A percentile compares a stretch with the other conserved stretches of the same genome.
These are phyloP conservation scores for Basipetospora chlamydospora DNA, from an alignment of 2,329 filamentous ascomycete genomes.

Conservation along the genomic window DNA sequence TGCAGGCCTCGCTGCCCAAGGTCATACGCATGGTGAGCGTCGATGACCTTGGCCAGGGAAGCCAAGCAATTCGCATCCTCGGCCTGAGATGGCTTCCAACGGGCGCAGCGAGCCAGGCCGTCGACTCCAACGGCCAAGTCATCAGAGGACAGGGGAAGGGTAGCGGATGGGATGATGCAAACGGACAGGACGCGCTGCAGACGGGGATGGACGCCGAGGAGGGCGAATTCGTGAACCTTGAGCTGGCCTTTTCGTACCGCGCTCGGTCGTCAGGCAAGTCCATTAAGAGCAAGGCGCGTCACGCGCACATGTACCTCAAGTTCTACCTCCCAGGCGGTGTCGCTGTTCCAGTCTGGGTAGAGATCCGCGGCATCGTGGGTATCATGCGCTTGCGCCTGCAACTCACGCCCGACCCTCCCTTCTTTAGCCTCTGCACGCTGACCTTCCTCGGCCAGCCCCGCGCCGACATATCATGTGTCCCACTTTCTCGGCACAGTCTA, in stretches of 20 bases:
- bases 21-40: slow-evolving; percentile 91
- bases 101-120: neutral
- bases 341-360: slow-evolving; percentile 38
- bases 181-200: slow-evolving; percentile 13
- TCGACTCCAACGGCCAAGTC: slow-evolving; percentile 54
- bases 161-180: neutral
- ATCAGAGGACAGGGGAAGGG: too few relatives aligned
- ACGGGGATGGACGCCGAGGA: slow-evolving; percentile 63
- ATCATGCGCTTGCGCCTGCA: slow-evolving; percentile 73
- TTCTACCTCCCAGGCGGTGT: slow-evolving; percentile 4
- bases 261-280: neutral
- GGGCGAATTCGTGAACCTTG: slow-evolving; percentile 61
- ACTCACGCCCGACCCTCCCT: slow-evolving; percentile 80
- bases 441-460: slow-evolving; percentile 91
- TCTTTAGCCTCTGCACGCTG: slow-evolving; percentile 81
- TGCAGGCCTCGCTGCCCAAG: slow-evolving; percentile 86
- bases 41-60: slow-evolving; percentile 87
- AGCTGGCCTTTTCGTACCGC: slow-evolving; percentile 66
- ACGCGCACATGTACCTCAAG: slow-evolving; percentile 6
- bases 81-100: slow-evolving; percentile 63
- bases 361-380: slow-evolving; percentile 79
- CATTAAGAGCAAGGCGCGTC: slow-evolving; percentile 8
- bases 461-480: slow-evolving; percentile 76
- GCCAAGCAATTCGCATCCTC: slow-evolving; percentile 76
- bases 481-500: slow-evolving; percentile 80